A percentile compares a stretch with the other conserved stretches of the same genome.
Conservation (phyloP, 345 rosid species). For the Sisymbrium altissimum region DNA sequence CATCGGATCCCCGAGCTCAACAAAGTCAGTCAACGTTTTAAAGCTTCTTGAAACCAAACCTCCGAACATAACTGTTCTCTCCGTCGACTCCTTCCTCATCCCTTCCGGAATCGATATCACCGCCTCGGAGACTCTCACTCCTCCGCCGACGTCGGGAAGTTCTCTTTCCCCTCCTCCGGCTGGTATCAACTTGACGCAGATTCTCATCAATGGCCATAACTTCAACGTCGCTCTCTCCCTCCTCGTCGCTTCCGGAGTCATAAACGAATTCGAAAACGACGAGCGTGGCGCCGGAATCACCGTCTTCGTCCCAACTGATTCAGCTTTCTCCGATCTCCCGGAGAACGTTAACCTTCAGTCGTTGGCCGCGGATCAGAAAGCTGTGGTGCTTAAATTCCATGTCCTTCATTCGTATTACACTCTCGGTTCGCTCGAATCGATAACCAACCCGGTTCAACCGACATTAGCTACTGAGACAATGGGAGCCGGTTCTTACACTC, state of each 20-base stretch:
- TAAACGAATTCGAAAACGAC: slow-evolving; percentile 63
- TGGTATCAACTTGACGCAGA: slow-evolving; percentile 69
- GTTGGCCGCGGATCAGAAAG: slow-evolving; percentile 65
- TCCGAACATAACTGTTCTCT: slow-evolving; percentile 62
- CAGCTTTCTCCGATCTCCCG: slow-evolving; percentile 74
- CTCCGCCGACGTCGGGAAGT: slow-evolving; percentile 20
- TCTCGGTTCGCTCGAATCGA: slow-evolving; percentile 80
- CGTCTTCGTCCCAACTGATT: slow-evolving; percentile 79
- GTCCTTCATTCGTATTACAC: slow-evolving; percentile 93
- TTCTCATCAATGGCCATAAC: slow-evolving; percentile 72
- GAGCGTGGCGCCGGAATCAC: slow-evolving; percentile 92
- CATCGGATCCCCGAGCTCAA: slow-evolving; percentile 43
- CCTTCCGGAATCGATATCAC: slow-evolving; percentile 70
- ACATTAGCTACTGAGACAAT: slow-evolving; percentile 79
- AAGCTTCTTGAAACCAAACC: slow-evolving; percentile 54
- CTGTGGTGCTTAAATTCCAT: slow-evolving; percentile 68
- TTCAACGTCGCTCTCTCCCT: slow-evolving; percentile 83
- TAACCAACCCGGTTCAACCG: slow-evolving; percentile 88
- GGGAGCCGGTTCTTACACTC: slow-evolving; percentile 78
- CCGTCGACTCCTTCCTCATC: slow-evolving; percentile 59
- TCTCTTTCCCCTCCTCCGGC: slow-evolving; percentile 30
- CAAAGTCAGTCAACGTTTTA: slow-evolving; percentile 54
- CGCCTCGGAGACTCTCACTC: slow-evolving; percentile 64
- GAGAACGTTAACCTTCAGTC: slow-evolving; percentile 59
- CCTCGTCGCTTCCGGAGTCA: slow-evolving; percentile 79